Evolutionary conservation across 2,329 filamentous ascomycete species (phyloP).

Genomic region (Colletotrichum navitas): DNA sequence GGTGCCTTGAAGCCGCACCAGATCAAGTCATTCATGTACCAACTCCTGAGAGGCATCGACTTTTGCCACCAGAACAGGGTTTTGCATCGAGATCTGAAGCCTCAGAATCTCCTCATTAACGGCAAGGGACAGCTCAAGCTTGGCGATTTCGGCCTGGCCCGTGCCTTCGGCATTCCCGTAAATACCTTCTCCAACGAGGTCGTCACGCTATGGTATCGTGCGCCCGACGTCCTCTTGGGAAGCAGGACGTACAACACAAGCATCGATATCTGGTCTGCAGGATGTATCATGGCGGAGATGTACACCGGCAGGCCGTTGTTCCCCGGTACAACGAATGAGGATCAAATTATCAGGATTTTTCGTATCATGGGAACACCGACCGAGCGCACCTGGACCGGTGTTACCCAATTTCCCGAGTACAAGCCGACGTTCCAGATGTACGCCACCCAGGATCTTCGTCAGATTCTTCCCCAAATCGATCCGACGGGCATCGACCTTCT

Average conservation of each 20-base stretch:
- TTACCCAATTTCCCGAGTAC: conserved; percentile 97
- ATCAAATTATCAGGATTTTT: conserved; percentile 97
- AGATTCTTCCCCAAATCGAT: conserved; percentile 92
- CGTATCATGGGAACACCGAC: conserved; percentile 98
- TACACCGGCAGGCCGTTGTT: conserved; percentile 96
- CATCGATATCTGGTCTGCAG: conserved; percentile 99
- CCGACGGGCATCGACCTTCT: conserved; percentile 87
- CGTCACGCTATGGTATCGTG: conserved; percentile 97
- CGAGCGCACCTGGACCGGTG: conserved; percentile 94
- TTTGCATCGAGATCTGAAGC: conserved; percentile 94
- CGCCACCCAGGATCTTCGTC: conserved; percentile 88
- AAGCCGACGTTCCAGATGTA: conserved; percentile 96
- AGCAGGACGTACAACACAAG: conserved; percentile 99
- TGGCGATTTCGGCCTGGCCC: conserved; percentile 92
- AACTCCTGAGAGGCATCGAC: conserved; percentile 93
- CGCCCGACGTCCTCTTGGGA: conserved; percentile 93
- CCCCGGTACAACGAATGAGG: conserved; percentile 97
- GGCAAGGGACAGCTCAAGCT: conserved; percentile 90
- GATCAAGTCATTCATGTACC: conserved; percentile 99
- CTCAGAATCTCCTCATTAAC: conserved; percentile 96
- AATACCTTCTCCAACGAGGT: conserved; percentile 99
- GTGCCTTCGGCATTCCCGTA: conserved; percentile 95
- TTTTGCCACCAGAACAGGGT: conserved; percentile 99
- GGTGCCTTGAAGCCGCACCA: conserved; percentile 89
- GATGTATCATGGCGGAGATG: conserved; percentile 99